Evolutionary conservation across 805 yeast species (phyloP).

Genomic region (Debaryomyces castellii): DNA sequence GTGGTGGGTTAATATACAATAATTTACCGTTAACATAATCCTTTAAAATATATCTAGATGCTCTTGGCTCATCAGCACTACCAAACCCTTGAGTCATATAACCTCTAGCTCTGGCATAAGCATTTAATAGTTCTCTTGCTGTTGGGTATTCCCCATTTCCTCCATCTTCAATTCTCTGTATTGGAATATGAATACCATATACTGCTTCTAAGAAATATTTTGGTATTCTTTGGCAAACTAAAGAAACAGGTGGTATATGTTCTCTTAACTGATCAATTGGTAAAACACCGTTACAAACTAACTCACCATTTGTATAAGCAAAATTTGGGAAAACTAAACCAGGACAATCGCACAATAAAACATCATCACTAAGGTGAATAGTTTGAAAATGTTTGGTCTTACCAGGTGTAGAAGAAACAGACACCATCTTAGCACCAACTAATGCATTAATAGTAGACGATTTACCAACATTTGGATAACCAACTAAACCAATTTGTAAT

Average conservation of each 20-base stretch:
- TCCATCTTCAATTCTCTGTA: conserved; percentile 76
- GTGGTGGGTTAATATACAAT: conserved; percentile 86
- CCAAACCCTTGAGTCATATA: conserved; percentile 97
- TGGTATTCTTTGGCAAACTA: conserved; percentile 87
- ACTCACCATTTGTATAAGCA: conserved; percentile 93
- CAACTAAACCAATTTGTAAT: conserved; percentile 91
- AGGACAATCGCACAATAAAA: conserved; percentile 95
- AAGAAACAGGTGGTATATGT: conserved; percentile 80
- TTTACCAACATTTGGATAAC: conserved; percentile 89
- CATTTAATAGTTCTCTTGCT: conserved; percentile 81
- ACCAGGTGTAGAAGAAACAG: conserved; percentile 98
- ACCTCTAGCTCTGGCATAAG: conserved; percentile 96
- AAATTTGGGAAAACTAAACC: conserved; percentile 98
- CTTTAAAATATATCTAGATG: conserved; percentile 86
- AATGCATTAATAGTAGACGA: conserved; percentile 98
- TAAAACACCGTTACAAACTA: conserved; percentile 97
- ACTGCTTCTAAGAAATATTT: conserved; percentile 84
- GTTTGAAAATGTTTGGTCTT: conserved; percentile 99
- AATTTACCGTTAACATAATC: conserved; percentile 94
- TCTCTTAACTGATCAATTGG: conserved; percentile 98
- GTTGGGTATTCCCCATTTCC: conserved; percentile 82
- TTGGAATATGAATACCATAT: conserved; percentile 87
- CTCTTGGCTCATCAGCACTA: conserved; percentile 93
- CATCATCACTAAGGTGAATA: conserved; percentile 76
- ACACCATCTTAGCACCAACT: conserved; percentile 95